Percentiles rank a stretch among this genome's conserved stretches.
These are phyloP conservation scores for Talaromyces stipitatus DNA, from an alignment of 495 filamentous ascomycete species.

Conservation along the genomic window DNA sequence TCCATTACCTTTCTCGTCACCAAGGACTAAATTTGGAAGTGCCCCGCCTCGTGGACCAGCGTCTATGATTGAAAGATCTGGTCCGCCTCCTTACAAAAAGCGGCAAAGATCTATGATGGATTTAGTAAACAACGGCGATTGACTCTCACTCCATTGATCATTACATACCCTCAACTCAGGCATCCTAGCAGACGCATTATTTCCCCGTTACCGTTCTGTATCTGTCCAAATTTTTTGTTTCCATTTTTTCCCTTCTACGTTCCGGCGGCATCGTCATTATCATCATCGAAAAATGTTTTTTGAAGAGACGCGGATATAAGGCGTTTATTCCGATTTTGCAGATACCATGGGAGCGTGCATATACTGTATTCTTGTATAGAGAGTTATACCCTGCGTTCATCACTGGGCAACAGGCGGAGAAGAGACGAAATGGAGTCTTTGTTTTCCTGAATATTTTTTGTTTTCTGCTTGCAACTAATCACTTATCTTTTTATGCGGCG, in stretches of 20 bases:
- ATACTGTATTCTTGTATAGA: neutral
- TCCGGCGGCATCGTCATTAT: neutral
- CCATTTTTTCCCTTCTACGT: neutral
- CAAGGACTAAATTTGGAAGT: neutral
- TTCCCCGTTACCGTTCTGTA: no score
- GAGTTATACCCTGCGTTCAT: neutral
- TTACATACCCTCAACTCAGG: neutral
- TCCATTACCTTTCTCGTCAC: neutral
- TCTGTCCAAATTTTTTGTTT: neutral
- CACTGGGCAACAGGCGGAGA: neutral
- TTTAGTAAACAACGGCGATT: neutral
- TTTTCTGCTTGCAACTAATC: neutral
- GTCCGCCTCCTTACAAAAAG: neutral
- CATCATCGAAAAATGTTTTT: neutral
- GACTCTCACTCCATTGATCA: neutral
- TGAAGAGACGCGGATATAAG: neutral
- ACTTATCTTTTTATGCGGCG: neutral
- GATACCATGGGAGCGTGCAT: neutral
- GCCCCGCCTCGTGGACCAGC: neutral
- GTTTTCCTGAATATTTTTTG: neutral
- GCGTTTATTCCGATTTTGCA: neutral
- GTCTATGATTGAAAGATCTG: neutral
- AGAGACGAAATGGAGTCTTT: neutral
- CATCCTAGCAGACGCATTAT: neutral
- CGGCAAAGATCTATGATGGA: constrained; percentile 1